Percentiles rank a stretch among this genome's conserved stretches.
These are phyloP conservation scores for Sporisorium graminicola DNA, from an alignment of 1,284 basidiomycete species.

Conservation along the genomic window DNA sequence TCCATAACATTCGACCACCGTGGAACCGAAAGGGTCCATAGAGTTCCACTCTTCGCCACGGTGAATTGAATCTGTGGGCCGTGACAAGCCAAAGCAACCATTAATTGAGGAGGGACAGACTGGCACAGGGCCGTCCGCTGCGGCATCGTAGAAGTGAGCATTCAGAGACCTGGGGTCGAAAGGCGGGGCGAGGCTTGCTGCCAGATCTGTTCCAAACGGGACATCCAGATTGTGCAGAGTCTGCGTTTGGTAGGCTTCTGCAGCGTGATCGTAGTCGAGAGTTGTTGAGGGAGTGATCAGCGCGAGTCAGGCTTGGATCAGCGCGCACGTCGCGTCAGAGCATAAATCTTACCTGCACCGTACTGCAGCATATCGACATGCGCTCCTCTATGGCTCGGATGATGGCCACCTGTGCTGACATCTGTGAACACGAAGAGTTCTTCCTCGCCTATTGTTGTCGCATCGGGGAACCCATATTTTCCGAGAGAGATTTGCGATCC, in stretches of 20 bases:
- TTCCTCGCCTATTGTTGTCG: not conserved
- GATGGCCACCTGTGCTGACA: not conserved
- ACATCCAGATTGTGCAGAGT: slow-evolving; percentile 2
- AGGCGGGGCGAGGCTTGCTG: not conserved
- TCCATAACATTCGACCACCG: too few species aligned
- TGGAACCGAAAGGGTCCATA: not conserved
- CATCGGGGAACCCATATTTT: not conserved
- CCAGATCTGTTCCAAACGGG: not conserved
- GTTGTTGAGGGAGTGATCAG: not conserved
- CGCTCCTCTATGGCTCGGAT: not conserved
- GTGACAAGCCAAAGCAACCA: not conserved
- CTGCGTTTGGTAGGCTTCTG: slow-evolving; percentile 1
- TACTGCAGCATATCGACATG: not conserved
- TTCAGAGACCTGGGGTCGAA: not conserved
- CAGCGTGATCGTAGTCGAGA: not conserved
- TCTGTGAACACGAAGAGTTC: not conserved
- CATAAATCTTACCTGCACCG: not conserved
- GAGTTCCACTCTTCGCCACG: not conserved
- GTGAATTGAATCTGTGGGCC: not conserved
- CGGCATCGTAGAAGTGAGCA: not conserved
- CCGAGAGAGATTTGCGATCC: slow-evolving; percentile 2
- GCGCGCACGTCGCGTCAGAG: not conserved
- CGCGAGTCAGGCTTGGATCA: not conserved
- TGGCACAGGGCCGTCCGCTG: not conserved
- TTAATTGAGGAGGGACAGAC: not conserved